Conservation (phyloP, 371 early-diverging fungal species). For the Syncephalis fuscata region DNA sequence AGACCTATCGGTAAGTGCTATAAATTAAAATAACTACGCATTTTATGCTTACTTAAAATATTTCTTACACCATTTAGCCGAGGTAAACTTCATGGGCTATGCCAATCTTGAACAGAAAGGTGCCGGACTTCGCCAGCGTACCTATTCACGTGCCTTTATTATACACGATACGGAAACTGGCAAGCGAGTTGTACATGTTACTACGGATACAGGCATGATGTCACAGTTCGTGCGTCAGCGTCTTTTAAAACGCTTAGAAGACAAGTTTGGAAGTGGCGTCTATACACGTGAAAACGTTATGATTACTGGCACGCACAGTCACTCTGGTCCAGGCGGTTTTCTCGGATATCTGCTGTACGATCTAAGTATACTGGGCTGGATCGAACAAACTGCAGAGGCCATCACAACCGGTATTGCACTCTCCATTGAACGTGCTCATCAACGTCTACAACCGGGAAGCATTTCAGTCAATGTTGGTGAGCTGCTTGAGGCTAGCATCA, state of each 20-base stretch:
- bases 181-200: conserved; percentile 29
- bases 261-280: conserved; percentile 2
- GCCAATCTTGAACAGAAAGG: conserved; percentile 26
- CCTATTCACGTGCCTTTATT: conserved; percentile 33
- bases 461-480: conserved; percentile 17
- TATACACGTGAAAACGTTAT: conserved; percentile 31
- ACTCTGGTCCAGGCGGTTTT: conserved; percentile 28
- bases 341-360: conserved; percentile 16
- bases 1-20: not conserved
- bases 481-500: conserved; percentile 28
- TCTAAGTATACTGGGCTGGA: conserved; percentile 14
- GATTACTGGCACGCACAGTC: conserved; percentile 46
- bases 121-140: conserved; percentile 30
- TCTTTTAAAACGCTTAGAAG: conserved; percentile 14
- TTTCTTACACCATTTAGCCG: conserved; percentile 9
- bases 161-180: conserved; percentile 13
- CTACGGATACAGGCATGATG: conserved; percentile 27
- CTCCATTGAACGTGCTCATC: conserved; percentile 34
- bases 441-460: conserved; percentile 17
- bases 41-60: no score
- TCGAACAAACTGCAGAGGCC: conserved; percentile 25
- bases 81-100: conserved; percentile 33
- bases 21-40: no score
- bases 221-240: conserved; percentile 16
- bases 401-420: conserved; percentile 30